Conservation (phyloP, 2,329 filamentous ascomycete species). For the Alternaria ethzedia region DNA sequence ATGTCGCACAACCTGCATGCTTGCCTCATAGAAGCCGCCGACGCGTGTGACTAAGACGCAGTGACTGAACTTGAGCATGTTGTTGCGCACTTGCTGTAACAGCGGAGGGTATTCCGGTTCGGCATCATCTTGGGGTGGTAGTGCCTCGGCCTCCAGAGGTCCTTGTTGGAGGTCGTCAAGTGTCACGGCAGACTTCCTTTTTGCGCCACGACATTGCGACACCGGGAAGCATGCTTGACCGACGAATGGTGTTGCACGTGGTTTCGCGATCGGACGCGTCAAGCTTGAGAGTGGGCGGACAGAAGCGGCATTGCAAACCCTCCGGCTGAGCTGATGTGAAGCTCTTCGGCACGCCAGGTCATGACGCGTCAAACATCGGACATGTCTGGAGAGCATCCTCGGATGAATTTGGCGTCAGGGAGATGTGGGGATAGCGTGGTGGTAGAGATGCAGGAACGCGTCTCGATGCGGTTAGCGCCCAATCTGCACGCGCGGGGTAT, state of each 20-base stretch:
- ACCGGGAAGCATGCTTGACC: slow-evolving; percentile 20
- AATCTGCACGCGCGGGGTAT: slow-evolving; percentile 30
- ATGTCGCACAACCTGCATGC: slow-evolving; percentile 2
- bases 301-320: not conserved
- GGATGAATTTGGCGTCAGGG: not conserved
- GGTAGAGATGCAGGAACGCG: slow-evolving; percentile 21
- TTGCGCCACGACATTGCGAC: slow-evolving; percentile 47
- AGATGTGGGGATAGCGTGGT: not conserved
- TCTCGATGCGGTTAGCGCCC: slow-evolving; percentile 27
- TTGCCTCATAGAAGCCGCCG: slow-evolving; percentile 89
- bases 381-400: slow-evolving; percentile 27
- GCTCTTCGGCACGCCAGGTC: not conserved
- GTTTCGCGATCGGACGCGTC: slow-evolving; percentile 37
- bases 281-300: slow-evolving; percentile 11
- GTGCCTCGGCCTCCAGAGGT: slow-evolving; percentile 53
- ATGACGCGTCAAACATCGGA: slow-evolving; percentile 12
- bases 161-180: slow-evolving; percentile 63
- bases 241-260: slow-evolving; percentile 30
- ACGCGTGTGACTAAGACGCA: slow-evolving; percentile 92
- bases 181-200: slow-evolving; percentile 46
- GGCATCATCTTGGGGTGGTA: slow-evolving; percentile 53
- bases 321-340: not conserved
- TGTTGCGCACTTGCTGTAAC: slow-evolving; percentile 81
- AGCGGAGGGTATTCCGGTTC: slow-evolving; percentile 80
- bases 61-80: slow-evolving; percentile 89